Percentiles rank a stretch among this genome's conserved stretches.
phyloP scores from a whole-genome alignment of 352 stramenopile genomes.

The Phytopythium chamaehyphon region DNA sequence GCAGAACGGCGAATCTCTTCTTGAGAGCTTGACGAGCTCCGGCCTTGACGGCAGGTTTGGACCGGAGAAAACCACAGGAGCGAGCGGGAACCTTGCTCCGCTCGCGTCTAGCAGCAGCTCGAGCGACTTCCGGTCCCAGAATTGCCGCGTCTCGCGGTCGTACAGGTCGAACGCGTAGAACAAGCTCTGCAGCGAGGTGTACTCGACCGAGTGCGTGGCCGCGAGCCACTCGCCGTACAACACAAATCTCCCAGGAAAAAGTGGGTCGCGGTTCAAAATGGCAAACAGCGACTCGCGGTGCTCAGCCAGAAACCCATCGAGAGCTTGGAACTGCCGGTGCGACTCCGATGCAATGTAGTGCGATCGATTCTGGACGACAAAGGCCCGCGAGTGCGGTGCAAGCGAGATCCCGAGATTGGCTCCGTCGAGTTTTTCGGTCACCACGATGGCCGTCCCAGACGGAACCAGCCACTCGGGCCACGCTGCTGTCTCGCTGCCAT shows the following conservation, averaged over 20 bases:
- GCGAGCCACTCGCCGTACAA: constrained; percentile 84
- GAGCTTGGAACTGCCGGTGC: constrained; percentile 58
- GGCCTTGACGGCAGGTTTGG: constrained; percentile 6
- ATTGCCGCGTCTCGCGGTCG: constrained; percentile 44
- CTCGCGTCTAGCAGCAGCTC: constrained; percentile 23
- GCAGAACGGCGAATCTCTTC: constrained; percentile 37
- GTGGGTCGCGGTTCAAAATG: constrained; percentile 37
- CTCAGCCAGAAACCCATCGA: constrained; percentile 51
- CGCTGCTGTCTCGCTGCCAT: background rate
- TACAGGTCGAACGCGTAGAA: constrained; percentile 86
- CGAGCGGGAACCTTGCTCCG: constrained; percentile 27
- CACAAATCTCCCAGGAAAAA: constrained; percentile 66
- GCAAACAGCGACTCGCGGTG: constrained; percentile 35
- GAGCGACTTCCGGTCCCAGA: constrained; percentile 35
- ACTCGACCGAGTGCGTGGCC: constrained; percentile 78
- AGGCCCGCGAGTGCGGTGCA: constrained; percentile 26
- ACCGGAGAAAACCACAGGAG: constrained; percentile 20
- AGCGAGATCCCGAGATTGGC: constrained; percentile 82
- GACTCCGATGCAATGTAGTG: constrained; percentile 57
- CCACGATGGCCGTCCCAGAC: constrained; percentile 27
- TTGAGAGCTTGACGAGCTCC: constrained; percentile 21
- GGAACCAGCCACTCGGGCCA: background rate
- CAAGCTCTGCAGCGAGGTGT: constrained; percentile 47
- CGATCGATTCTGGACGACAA: constrained; percentile 76
- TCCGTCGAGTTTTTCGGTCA: constrained; percentile 85